phyloP scores from a whole-genome alignment of 768 basidiomycete species.

The Aureoboletus auriporus region DNA sequence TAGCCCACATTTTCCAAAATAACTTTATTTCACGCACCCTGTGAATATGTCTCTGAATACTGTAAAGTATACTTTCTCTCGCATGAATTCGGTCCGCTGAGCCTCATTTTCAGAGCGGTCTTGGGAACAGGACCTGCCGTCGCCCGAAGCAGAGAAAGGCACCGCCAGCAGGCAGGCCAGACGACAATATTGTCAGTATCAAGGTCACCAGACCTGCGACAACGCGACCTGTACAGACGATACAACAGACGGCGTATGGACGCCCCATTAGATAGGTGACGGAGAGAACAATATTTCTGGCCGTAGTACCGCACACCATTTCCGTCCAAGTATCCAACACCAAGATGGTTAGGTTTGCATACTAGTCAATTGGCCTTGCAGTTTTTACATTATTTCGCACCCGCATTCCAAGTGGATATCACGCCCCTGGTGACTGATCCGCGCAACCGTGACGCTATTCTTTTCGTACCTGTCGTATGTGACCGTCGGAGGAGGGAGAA shows the following conservation, averaged over 20 bases:
- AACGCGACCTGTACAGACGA: slow-evolving; percentile 3
- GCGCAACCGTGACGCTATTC: no score
- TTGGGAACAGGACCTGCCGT: neutral
- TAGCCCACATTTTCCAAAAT: neutral
- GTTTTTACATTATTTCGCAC: no score
- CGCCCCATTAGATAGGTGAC: neutral
- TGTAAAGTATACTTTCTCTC: neutral
- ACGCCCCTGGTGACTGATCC: no score
- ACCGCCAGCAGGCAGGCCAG: slow-evolving; percentile 9
- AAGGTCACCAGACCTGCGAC: slow-evolving; percentile 1
- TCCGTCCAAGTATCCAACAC: no score
- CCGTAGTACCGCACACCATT: no score
- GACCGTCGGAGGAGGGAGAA: no score
- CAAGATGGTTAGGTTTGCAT: no score
- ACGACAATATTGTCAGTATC: neutral
- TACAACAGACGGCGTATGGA: neutral
- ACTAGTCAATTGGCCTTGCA: no score
- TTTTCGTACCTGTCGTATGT: no score
- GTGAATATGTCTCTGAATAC: slow-evolving; percentile 1
- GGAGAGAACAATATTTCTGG: neutral
- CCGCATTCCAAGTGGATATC: no score
- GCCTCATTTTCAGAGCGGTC: slow-evolving; percentile 1
- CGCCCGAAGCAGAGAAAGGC: neutral
- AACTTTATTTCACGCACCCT: neutral
- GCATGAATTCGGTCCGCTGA: neutral